Conservation (phyloP, 169 alveolate genomes). For the Amoebophrya sp. region DNA sequence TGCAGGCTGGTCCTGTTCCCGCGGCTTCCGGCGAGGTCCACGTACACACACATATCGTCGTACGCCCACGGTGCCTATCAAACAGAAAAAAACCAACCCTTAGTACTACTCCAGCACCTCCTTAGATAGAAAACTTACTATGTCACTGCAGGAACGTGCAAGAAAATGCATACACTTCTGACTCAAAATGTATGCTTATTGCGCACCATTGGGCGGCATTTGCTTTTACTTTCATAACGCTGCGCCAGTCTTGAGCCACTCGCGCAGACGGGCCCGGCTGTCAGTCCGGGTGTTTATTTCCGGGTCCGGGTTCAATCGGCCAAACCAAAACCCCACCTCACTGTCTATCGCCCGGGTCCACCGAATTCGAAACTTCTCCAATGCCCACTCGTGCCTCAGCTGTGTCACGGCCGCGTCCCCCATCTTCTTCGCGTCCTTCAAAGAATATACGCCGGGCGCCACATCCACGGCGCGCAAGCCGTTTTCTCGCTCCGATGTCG, state of each 20-base stretch:
- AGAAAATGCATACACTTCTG: too few relatives aligned
- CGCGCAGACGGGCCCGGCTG: neutral
- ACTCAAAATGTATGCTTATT: too few relatives aligned
- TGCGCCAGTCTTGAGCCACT: neutral
- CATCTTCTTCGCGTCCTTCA: neutral
- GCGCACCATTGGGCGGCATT: too few relatives aligned
- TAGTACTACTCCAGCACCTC: too few relatives aligned
- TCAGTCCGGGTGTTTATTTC: neutral
- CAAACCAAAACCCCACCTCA: neutral
- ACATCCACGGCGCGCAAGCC: neutral
- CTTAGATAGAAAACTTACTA: too few relatives aligned
- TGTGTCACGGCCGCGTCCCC: neutral
- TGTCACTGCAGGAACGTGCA: too few relatives aligned
- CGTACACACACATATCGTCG: neutral
- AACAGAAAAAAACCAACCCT: too few relatives aligned
- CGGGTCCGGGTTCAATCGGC: neutral
- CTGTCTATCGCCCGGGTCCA: constrained; percentile 27
- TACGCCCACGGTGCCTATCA: neutral
- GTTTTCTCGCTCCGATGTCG: too few relatives aligned
- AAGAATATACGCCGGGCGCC: neutral
- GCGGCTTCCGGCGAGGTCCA: neutral
- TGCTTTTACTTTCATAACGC: too few relatives aligned
- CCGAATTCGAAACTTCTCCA: neutral
- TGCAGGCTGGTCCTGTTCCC: neutral
- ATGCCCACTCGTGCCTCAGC: neutral